These are phyloP conservation scores for Limonomyces culmigenus DNA, from an alignment of 1,284 basidiomycete species.

Conservation along the genomic window DNA sequence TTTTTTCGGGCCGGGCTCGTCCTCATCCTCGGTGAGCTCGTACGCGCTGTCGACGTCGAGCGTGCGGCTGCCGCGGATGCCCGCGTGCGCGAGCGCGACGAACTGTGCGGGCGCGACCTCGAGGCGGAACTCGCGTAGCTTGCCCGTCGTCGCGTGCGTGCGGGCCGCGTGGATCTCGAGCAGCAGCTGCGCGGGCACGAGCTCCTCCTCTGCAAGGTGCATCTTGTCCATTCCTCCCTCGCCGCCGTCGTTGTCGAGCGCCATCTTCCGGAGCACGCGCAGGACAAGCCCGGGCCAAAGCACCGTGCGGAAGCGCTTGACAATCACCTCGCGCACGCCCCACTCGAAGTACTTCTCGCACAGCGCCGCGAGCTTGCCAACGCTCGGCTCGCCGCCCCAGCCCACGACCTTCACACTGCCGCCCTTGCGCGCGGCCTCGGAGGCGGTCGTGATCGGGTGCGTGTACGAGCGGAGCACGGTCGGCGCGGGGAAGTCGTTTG, in stretches of 20 bases:
- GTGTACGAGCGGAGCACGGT: slow-evolving; percentile 61
- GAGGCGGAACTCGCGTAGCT: slow-evolving; percentile 53
- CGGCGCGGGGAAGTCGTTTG: slow-evolving; percentile 45
- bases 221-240: slow-evolving; percentile 1
- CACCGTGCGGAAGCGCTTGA: slow-evolving; percentile 63
- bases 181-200: slow-evolving; percentile 20
- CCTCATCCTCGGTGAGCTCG: slow-evolving; percentile 24
- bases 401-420: slow-evolving; percentile 27
- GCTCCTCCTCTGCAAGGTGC: slow-evolving; percentile 14
- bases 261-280: slow-evolving; percentile 43
- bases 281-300: slow-evolving; percentile 56
- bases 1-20: slow-evolving; percentile 16
- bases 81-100: slow-evolving; percentile 42
- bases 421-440: slow-evolving; percentile 33
- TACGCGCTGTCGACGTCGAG: slow-evolving; percentile 30
- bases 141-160: slow-evolving; percentile 48
- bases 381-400: slow-evolving; percentile 48
- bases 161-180: slow-evolving; percentile 27
- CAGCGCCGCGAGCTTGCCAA: slow-evolving; percentile 53
- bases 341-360: slow-evolving; percentile 85
- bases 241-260: slow-evolving; percentile 22
- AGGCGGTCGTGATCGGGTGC: slow-evolving; percentile 54
- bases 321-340: slow-evolving; percentile 65
- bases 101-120: slow-evolving; percentile 50
- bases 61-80: slow-evolving; percentile 41